Evolutionary conservation across 768 basidiomycete genomes (phyloP), one percentile per base, ranked within the genome.

Genomic region (Sarcodon sp.): DNA sequence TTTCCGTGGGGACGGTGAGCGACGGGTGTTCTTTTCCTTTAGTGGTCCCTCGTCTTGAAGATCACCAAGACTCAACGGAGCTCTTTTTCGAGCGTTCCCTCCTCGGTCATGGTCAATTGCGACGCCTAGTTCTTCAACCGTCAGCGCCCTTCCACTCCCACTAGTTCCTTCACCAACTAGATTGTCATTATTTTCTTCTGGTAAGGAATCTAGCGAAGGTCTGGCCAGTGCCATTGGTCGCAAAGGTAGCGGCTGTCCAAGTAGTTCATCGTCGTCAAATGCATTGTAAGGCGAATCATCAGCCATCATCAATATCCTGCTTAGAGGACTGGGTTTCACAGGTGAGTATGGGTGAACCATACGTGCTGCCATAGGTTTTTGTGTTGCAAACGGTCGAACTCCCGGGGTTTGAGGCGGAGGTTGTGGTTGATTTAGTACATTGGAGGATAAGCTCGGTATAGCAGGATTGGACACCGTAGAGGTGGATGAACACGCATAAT

Each of bases 301-400:
- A 3, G 69, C 72, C 38, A 88, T 68, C 79, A 80, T 76, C 18
- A 88, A 69, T 47, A 89, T 87, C 9, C 86, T 75, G 51, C 83
- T 87, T 33, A 90, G 69, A 2, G 87, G 87, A 52, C 84, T 87
- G 0, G 87, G 87, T 59, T 78, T 81, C 2, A 69, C 80, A 31
- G 87, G 87, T 0, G 87, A 88, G 53, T 89, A 90, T 0, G 86
- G 84, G 53, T 90, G 87, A 4, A 75, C 69, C 80, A 86, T 84
- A 48, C 72, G 77, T 47, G 69, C 64, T 1, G 76, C 80, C 44
- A 80, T 66, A 9, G 86, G 83, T 56, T 84, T 87, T 1, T 83
- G 82, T 41, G 81, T 65, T 0, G 83, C 83, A 64, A 83, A 86
- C 1, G 75, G 69, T n/a, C 61, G 69, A 27, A 51, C 43, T 13